Conservation (phyloP, 139 green algal species). For the Asterochloris sp. region DNA sequence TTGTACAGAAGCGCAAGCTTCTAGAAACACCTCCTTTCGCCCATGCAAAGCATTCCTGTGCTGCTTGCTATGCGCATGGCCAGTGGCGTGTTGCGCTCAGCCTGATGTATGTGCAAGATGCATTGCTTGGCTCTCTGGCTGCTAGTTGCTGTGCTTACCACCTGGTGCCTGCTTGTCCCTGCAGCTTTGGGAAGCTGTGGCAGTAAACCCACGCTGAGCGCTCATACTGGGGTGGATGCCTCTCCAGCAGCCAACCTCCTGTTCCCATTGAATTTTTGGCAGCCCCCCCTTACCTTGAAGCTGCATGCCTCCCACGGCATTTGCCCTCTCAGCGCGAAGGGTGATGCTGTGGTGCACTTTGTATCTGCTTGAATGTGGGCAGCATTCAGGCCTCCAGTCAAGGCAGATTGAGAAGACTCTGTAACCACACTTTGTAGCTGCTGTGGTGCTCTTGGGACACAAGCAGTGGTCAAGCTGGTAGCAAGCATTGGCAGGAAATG, state of each 20-base stretch:
- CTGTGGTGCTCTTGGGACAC: slow-evolving; percentile 1
- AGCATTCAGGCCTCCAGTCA: not conserved
- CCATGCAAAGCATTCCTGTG: not conserved
- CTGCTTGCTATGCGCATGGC: not conserved
- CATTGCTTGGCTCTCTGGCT: too few relatives aligned
- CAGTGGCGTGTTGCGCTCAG: not conserved
- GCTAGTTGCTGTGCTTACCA: too few relatives aligned
- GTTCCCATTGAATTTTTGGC: not conserved
- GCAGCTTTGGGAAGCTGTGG: too few relatives aligned
- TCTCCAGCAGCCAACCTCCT: not conserved
- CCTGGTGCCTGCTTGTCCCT: too few relatives aligned
- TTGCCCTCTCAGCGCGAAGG: not conserved
- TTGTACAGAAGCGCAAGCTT: not conserved
- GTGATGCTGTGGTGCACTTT: not conserved
- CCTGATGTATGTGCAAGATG: too few relatives aligned
- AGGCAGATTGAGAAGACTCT: not conserved
- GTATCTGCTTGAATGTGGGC: not conserved
- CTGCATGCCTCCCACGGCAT: not conserved
- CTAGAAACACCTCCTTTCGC: not conserved
- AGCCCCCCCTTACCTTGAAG: not conserved
- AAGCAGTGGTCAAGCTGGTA: not conserved
- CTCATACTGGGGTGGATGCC: not conserved
- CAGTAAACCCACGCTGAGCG: too few relatives aligned
- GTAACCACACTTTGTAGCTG: not conserved
- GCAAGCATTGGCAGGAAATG: too few relatives aligned